Evolutionary conservation across 495 filamentous ascomycete genomes (phyloP).

Genomic region (Xylaria nigripes): DNA sequence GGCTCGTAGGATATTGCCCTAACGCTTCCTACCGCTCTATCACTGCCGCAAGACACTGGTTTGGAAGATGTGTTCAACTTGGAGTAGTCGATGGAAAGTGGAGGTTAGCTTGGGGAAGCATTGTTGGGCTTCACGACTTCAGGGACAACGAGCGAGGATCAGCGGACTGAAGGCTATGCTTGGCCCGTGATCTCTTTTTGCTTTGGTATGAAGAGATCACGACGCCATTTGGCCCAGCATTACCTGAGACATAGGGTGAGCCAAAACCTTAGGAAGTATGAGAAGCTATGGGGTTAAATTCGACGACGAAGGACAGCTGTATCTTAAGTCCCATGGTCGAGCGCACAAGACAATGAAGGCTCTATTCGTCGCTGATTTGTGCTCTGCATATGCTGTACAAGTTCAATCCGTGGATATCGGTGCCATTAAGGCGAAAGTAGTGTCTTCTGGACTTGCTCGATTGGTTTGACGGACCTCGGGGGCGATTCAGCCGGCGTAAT

Average conservation of each 20-base stretch:
- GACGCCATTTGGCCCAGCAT: background rate
- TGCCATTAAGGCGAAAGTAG: background rate
- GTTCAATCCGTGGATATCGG: background rate
- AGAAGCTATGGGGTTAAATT: slow-evolving; percentile 5
- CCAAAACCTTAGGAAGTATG: slow-evolving; percentile 4
- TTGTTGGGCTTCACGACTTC: slow-evolving; percentile 13
- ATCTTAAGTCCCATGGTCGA: slow-evolving; percentile 7
- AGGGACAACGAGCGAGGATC: slow-evolving; percentile 10
- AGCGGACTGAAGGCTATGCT: slow-evolving; percentile 17
- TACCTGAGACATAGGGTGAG: slow-evolving; percentile 4
- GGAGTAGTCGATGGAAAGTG: slow-evolving; percentile 19
- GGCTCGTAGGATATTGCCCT: slow-evolving; percentile 27
- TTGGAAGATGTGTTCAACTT: slow-evolving; percentile 17
- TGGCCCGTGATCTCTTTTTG: slow-evolving; percentile 8
- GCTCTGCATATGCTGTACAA: background rate
- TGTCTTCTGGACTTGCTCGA: background rate
- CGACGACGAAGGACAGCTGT: slow-evolving; percentile 7
- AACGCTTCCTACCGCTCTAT: slow-evolving; percentile 17
- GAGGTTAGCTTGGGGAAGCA: slow-evolving; percentile 11
- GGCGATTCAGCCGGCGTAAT: background rate
- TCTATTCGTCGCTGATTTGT: slow-evolving; percentile 8
- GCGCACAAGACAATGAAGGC: slow-evolving; percentile 11
- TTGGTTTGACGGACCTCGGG: background rate
- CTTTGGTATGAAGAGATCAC: background rate
- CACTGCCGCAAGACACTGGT: slow-evolving; percentile 18